Conservation (phyloP, 192 early-diverging fungal species). For the Mycoemilia scoparia region DNA sequence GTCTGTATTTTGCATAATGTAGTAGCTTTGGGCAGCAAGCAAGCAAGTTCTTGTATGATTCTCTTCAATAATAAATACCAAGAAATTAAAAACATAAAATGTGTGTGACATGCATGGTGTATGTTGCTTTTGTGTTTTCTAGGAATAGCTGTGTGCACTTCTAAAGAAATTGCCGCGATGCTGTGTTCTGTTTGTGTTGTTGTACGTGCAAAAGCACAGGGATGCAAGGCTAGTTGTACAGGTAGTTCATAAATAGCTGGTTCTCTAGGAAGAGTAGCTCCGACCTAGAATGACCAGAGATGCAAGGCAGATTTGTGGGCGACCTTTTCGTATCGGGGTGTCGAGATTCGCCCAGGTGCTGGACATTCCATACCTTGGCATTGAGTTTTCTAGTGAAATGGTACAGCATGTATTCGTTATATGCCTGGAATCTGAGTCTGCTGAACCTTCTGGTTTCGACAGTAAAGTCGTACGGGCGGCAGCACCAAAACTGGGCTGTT, state of each 20-base stretch:
- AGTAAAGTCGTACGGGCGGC: conserved; percentile 8
- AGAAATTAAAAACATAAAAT: no score
- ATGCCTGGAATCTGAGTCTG: conserved; percentile 11
- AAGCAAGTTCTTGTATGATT: no score
- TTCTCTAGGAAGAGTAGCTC: conserved; percentile 19
- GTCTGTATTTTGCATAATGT: background rate
- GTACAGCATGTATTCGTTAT: conserved; percentile 6
- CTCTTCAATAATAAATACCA: no score
- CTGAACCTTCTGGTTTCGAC: conserved; percentile 11
- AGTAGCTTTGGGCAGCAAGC: no score
- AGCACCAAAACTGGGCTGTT: conserved; percentile 20
- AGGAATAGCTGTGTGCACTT: no score
- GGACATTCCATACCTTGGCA: conserved; percentile 14
- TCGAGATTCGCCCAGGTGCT: background rate
- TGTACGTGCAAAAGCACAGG: no score
- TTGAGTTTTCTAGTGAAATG: conserved; percentile 5
- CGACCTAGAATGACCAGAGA: conserved; percentile 10
- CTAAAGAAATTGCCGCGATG: no score
- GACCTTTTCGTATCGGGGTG: conserved; percentile 12
- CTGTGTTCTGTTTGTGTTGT: no score
- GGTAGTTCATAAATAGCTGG: conserved; percentile 21
- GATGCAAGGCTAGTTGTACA: conserved; percentile 11
- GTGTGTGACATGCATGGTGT: no score
- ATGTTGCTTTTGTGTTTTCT: no score
- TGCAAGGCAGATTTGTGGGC: conserved; percentile 16